A percentile compares a stretch with the other conserved stretches of the same genome.
These are phyloP conservation scores for Candida freyschussii DNA, from an alignment of 1,139 yeast genomes.

Conservation along the genomic window DNA sequence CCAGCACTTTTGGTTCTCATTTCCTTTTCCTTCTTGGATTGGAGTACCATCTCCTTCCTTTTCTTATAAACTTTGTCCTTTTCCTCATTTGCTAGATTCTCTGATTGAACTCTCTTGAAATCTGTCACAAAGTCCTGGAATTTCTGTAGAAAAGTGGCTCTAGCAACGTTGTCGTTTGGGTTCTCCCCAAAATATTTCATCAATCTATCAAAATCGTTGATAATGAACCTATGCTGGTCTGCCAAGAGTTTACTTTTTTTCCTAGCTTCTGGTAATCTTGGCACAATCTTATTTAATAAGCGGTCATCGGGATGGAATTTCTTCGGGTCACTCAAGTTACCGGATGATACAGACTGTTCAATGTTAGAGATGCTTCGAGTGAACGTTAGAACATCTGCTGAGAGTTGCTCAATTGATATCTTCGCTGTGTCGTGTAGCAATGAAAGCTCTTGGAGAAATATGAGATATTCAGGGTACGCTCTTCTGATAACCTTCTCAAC, in stretches of 20 bases:
- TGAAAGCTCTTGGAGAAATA: conserved; percentile 70
- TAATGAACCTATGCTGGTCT: conserved; percentile 50
- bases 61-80: conserved; percentile 69
- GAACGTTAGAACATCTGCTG: conserved; percentile 64
- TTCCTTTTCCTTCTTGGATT: conserved; percentile 25
- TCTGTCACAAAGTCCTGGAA: conserved; percentile 70
- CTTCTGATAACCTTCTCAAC: conserved; percentile 75
- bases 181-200: conserved; percentile 87
- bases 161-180: conserved; percentile 52
- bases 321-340: conserved; percentile 66
- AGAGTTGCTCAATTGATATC: conserved; percentile 70
- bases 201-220: conserved; percentile 50
- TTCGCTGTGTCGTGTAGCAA: conserved; percentile 62
- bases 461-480: conserved; percentile 72
- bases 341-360: conserved; percentile 54
- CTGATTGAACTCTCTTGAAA: conserved; percentile 71
- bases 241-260: conserved; percentile 53
- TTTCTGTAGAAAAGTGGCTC: conserved; percentile 64
- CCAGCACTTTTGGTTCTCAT: conserved; percentile 19
- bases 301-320: conserved; percentile 76
- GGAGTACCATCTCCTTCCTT: conserved; percentile 48
- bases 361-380: conserved; percentile 50
- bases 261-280: conserved; percentile 54
- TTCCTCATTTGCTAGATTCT: conserved; percentile 75
- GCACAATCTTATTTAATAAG: conserved; percentile 50